Evolutionary conservation across 139 green algal genomes (phyloP).

Genomic region (Microglena sp.): DNA sequence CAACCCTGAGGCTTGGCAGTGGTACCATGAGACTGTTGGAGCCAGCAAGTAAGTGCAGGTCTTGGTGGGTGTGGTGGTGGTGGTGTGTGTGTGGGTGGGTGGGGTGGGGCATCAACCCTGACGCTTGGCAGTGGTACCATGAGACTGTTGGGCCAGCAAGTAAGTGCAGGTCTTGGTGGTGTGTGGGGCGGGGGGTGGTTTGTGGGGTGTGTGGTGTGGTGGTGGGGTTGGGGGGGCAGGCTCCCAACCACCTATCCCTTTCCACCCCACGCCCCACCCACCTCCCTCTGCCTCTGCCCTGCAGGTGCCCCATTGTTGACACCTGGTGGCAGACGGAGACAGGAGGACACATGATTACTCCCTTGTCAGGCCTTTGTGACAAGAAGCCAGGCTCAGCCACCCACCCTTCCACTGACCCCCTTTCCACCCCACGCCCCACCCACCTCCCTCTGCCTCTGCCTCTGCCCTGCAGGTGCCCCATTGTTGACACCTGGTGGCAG

Average conservation of each 20-base stretch:
- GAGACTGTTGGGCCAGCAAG: constrained; percentile 48
- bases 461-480: no score
- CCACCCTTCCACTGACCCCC: no score
- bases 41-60: constrained; percentile 11
- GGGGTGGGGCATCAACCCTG: constrained; percentile 59
- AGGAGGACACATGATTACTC: constrained; percentile 83
- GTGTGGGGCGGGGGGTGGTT: no score
- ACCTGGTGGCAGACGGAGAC: constrained; percentile 91
- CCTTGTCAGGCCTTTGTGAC: constrained; percentile 65
- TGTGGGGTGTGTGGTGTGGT: background rate
- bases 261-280: no score
- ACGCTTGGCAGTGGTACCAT: constrained; percentile 94
- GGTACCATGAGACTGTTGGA: constrained; percentile 79
- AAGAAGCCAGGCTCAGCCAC: constrained; percentile 84
- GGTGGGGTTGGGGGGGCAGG: background rate
- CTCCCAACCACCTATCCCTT: no score
- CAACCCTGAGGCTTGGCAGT: constrained; percentile 94
- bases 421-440: no score
- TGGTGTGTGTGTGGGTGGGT: background rate
- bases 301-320: constrained; percentile 80
- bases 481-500: constrained; percentile 71
- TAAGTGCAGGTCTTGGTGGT: background rate
- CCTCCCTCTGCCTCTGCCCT: no score
- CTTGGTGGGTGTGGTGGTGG: background rate
- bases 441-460: no score